A percentile compares a stretch with the other conserved stretches of the same genome.
These are phyloP conservation scores for Nephelium lappaceum DNA, from an alignment of 345 rosid species.

Conservation along the genomic window DNA sequence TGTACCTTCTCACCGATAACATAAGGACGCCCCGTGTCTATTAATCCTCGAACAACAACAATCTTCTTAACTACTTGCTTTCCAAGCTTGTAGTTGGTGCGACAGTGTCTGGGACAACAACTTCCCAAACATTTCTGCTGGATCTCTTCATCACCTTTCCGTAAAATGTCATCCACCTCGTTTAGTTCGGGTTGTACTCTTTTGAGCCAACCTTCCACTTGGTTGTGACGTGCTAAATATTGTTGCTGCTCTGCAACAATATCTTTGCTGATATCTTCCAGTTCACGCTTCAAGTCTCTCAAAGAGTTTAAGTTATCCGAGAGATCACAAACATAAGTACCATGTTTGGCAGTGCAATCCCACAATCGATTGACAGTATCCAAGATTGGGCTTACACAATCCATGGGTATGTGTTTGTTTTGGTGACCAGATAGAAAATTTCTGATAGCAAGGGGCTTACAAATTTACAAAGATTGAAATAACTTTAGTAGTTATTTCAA, in stretches of 20 bases:
- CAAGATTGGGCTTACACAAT: neutral
- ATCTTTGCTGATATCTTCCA: too few relatives aligned
- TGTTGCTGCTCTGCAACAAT: neutral
- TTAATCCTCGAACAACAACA: neutral
- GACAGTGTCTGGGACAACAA: slow-evolving; percentile 1
- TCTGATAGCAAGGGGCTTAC: too few relatives aligned
- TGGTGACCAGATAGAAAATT: too few relatives aligned
- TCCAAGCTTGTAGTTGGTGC: slow-evolving; percentile 2
- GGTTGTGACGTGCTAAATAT: neutral
- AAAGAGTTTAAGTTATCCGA: too few relatives aligned
- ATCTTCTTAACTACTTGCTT: neutral
- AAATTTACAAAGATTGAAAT: too few relatives aligned
- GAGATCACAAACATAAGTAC: neutral
- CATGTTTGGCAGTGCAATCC: neutral
- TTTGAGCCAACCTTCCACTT: neutral
- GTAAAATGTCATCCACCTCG: neutral
- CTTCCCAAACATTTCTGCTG: neutral
- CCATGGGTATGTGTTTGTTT: neutral
- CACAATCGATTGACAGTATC: neutral
- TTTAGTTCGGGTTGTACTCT: neutral
- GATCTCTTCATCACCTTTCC: too few relatives aligned
- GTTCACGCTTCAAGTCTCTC: too few relatives aligned
- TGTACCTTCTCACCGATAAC: neutral
- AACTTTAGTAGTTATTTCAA: too few relatives aligned
- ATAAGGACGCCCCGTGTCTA: too few relatives aligned